Evolutionary conservation across 352 stramenopile genomes (phyloP).

Genomic region (Globisporangium barbulae): DNA sequence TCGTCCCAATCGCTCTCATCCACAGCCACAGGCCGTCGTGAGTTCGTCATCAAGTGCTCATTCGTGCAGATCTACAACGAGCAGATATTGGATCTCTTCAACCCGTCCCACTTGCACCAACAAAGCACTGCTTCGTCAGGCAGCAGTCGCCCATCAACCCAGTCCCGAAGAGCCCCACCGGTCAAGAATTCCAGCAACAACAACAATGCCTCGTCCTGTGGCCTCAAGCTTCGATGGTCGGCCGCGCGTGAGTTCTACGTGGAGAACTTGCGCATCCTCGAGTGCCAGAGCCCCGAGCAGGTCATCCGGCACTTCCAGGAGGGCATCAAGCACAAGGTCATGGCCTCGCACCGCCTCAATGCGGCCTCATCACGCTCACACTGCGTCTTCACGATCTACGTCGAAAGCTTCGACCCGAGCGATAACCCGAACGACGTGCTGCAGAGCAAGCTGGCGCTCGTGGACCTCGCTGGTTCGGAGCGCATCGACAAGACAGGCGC

Average conservation of each 20-base stretch:
- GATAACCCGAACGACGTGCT: conserved; percentile 32
- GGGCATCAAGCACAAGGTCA: conserved; percentile 58
- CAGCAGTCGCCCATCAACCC: neutral
- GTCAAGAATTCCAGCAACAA: neutral
- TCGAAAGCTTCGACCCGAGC: conserved; percentile 39
- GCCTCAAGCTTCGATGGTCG: conserved; percentile 46
- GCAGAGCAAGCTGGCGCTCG: conserved; percentile 51
- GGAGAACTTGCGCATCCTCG: conserved; percentile 43
- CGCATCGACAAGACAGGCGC: conserved; percentile 56
- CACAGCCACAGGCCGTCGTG: conserved; percentile 16
- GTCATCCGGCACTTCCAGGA: conserved; percentile 50
- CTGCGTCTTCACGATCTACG: conserved; percentile 54
- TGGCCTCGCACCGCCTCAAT: conserved; percentile 58
- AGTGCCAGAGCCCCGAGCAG: conserved; percentile 39
- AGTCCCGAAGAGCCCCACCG: neutral
- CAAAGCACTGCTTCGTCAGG: neutral
- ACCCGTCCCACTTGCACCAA: conserved; percentile 31
- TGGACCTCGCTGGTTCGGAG: conserved; percentile 65
- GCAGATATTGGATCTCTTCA: conserved; percentile 62
- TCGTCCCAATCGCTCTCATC: conserved; percentile 9
- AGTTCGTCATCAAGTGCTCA: conserved; percentile 58
- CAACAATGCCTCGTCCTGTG: conserved; percentile 4
- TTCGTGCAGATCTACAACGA: conserved; percentile 94
- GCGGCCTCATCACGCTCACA: conserved; percentile 49
- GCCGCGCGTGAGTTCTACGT: conserved; percentile 56